phyloP scores from a whole-genome alignment of 306 rosid species.

The Vicia faba region DNA sequence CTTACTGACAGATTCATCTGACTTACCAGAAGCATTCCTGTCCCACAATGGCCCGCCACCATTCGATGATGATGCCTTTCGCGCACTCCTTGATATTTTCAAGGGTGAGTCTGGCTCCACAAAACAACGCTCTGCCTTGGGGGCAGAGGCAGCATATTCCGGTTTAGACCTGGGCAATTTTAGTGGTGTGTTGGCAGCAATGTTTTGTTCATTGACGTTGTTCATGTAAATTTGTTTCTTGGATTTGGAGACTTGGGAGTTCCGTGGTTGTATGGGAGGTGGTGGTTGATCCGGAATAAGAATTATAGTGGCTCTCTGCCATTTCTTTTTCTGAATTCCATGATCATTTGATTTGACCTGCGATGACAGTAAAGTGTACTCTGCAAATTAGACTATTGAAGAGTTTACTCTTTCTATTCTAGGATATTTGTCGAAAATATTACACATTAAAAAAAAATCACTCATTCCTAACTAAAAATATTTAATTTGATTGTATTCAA shows the following conservation, averaged over 20 bases:
- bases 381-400: background rate
- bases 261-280: slow-evolving; percentile 51
- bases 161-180: slow-evolving; percentile 34
- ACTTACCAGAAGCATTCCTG: slow-evolving; percentile 58
- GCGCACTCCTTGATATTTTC: slow-evolving; percentile 59
- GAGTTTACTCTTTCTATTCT: background rate
- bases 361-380: background rate
- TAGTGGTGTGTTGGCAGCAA: slow-evolving; percentile 14
- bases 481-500: too few relatives aligned
- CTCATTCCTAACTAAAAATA: too few relatives aligned
- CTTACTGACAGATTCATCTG: slow-evolving; percentile 53
- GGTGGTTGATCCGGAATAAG: slow-evolving; percentile 57
- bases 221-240: slow-evolving; percentile 31
- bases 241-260: slow-evolving; percentile 30
- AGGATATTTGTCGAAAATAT: too few relatives aligned
- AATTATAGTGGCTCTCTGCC: slow-evolving; percentile 64
- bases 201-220: slow-evolving; percentile 17
- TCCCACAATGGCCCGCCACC: slow-evolving; percentile 58
- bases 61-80: slow-evolving; percentile 47
- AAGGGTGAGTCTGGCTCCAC: slow-evolving; percentile 52
- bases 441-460: too few relatives aligned
- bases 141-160: slow-evolving; percentile 44
- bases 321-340: slow-evolving; percentile 74
- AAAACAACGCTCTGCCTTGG: slow-evolving; percentile 43
- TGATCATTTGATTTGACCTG: slow-evolving; percentile 70